Conservation (phyloP, 768 basidiomycete genomes). For the Peribolospora kevripleyi region DNA sequence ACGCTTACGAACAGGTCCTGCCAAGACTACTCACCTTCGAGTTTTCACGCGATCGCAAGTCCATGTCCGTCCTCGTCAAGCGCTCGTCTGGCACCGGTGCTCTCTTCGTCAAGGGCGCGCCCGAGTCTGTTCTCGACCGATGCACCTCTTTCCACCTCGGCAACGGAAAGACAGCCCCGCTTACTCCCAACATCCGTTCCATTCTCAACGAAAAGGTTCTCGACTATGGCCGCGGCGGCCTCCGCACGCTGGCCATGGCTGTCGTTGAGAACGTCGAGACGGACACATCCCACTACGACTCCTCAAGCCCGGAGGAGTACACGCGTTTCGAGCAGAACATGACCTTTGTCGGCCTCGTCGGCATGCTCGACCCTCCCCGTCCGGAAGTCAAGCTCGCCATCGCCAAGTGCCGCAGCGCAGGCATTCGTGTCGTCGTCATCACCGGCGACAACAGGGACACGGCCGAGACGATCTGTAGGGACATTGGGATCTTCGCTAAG, state of each 20-base stretch:
- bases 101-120: constrained; percentile 84
- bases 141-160: constrained; percentile 51
- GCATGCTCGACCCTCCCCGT: constrained; percentile 93
- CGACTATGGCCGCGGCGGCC: constrained; percentile 51
- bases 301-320: constrained; percentile 56
- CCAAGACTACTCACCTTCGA: constrained; percentile 79
- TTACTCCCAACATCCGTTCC: constrained; percentile 38
- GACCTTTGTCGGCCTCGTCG: constrained; percentile 82
- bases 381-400: constrained; percentile 74
- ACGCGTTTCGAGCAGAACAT: constrained; percentile 71
- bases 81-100: constrained; percentile 27
- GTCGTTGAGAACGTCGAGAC: constrained; percentile 54
- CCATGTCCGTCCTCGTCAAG: constrained; percentile 87
- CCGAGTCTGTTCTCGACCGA: constrained; percentile 77
- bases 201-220: constrained; percentile 40
- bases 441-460: constrained; percentile 97
- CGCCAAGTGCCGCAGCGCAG: constrained; percentile 70
- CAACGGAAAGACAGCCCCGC: constrained; percentile 31
- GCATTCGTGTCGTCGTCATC: constrained; percentile 87
- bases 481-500: constrained; percentile 76
- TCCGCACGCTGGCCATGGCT: constrained; percentile 77
- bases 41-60: constrained; percentile 92
- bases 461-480: constrained; percentile 85
- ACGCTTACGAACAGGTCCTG: constrained; percentile 48
- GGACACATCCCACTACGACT: constrained; percentile 56